phyloP scores from a whole-genome alignment of 768 basidiomycete genomes.

The Mycena belliarum region DNA sequence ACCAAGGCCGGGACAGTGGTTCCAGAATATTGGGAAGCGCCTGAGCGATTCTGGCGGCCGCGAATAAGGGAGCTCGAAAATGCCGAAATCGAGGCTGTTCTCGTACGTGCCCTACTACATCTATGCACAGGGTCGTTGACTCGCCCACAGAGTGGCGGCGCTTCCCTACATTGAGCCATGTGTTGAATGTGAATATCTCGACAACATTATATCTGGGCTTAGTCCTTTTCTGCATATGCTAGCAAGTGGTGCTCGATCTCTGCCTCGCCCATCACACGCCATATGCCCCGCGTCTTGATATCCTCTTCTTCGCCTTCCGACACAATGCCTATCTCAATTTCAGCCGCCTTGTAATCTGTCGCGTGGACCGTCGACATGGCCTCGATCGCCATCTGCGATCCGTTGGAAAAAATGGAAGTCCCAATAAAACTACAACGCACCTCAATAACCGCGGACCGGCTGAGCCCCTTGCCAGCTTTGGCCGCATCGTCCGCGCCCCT shows the following conservation, averaged over 20 bases:
- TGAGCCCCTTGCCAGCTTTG: constrained; percentile 71
- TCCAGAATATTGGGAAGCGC: constrained; percentile 68
- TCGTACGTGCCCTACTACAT: constrained; percentile 48
- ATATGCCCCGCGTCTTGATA: constrained; percentile 68
- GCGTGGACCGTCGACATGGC: constrained; percentile 91
- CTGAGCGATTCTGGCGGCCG: constrained; percentile 57
- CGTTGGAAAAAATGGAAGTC: background rate
- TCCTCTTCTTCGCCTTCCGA: constrained; percentile 75
- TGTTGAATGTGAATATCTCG: constrained; percentile 11
- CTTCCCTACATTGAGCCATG: constrained; percentile 44
- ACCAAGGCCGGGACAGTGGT: constrained; percentile 8
- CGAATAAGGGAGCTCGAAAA: constrained; percentile 50
- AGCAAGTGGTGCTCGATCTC: constrained; percentile 81
- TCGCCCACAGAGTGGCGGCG: constrained; percentile 62
- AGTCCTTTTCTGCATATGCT: constrained; percentile 91
- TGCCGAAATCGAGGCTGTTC: constrained; percentile 64
- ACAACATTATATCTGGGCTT: constrained; percentile 26
- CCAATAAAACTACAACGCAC: constrained; percentile 41
- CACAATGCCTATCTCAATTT: constrained; percentile 95
- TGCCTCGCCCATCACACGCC: constrained; percentile 76
- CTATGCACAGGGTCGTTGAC: constrained; percentile 6
- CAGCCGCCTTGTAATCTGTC: constrained; percentile 93
- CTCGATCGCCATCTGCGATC: constrained; percentile 83
- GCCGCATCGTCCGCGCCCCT: constrained; percentile 77
- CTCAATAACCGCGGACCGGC: constrained; percentile 85